Percentiles rank a stretch among this genome's conserved stretches.
Conservation (phyloP, 78 protist genomes). For the Neovahlkampfia damariscottae region DNA sequence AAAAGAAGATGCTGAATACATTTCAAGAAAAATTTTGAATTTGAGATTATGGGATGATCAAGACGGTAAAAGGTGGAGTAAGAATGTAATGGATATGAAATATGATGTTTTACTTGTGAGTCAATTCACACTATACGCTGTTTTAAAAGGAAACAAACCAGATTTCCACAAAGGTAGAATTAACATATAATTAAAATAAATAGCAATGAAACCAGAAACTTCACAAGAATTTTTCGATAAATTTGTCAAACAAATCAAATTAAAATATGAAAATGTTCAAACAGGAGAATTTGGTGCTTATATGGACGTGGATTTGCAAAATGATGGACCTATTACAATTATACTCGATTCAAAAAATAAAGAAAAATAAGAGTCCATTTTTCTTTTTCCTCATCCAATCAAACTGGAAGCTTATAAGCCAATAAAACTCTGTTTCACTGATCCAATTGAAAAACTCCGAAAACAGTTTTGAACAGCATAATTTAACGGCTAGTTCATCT, state of each 20-base stretch:
- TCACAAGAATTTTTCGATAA: constrained; percentile 8
- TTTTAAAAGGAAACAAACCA: constrained; percentile 16
- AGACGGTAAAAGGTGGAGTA: constrained; percentile 17
- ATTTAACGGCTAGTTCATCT: no score
- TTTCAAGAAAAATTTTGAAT: not conserved
- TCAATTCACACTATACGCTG: constrained; percentile 27
- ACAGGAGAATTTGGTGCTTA: constrained; percentile 23
- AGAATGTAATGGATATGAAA: constrained; percentile 11
- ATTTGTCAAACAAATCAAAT: not conserved
- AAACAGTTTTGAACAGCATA: no score
- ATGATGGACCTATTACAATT: constrained; percentile 36
- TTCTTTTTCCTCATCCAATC: no score
- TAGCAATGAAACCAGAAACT: no score
- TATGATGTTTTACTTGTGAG: constrained; percentile 16
- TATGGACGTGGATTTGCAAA: constrained; percentile 15
- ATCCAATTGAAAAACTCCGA: no score
- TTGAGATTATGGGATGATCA: not conserved
- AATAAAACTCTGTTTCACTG: no score
- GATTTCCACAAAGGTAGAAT: constrained; percentile 30
- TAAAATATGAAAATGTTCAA: not conserved
- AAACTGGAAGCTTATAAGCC: no score
- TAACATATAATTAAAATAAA: not conserved
- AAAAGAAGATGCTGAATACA: not conserved
- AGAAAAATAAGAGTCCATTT: no score
- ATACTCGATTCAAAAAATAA: constrained; percentile 1